Base-by-base conservation (phyloP, 495 filamentous ascomycete species). In the Daldinia concentrica region DNA sequence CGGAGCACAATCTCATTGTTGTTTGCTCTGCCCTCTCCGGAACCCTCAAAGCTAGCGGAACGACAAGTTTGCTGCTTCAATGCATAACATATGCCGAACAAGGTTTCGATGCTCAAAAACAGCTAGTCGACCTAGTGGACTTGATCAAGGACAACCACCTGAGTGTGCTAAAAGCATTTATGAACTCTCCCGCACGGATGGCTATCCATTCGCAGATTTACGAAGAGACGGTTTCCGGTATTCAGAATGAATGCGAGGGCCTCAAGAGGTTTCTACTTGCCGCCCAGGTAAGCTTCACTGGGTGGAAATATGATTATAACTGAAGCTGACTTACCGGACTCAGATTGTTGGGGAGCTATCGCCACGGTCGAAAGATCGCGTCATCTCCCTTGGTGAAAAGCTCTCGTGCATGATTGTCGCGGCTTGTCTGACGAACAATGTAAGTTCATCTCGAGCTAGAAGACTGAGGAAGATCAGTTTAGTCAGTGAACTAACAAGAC, bases 261-360 rank as follows among this genome's bases (percentile, higher is more conserved):
- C 65, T 80, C 15, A 71, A 78, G 34, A 76, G 52, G 22, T 79
- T 81, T 58, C 56, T 82, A 17, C 64, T 76, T 15, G 78, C 78
- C 15, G 74, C 78, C 24, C 78, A 80, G 77, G 78, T 80, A 15
- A 65, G 75, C 56, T 41, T 7, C 32, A 14, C 51, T 12, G 0
- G 7, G 7, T 26, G 3, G 41, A 45, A n/a, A 32, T 39, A 5
- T 34, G 22, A 6, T 11, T 54, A 30, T 11, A 22, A 50, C 15
- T 54, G 34, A 57, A 52, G 29, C 71, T 75, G 19, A 75, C 41
- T 19, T 52, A 43, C 17, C 24, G 19, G 9, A 19, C 7, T 52
- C n/a, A 80, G 79, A 77, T 80, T 27, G 70, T 82, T 14, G 80
- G 79, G 56, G 78, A 82, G 58, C 62, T 82, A 22, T 80, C 79